These are phyloP conservation scores for Syzygium jambos DNA, from an alignment of 345 rosid genomes.

Conservation along the genomic window DNA sequence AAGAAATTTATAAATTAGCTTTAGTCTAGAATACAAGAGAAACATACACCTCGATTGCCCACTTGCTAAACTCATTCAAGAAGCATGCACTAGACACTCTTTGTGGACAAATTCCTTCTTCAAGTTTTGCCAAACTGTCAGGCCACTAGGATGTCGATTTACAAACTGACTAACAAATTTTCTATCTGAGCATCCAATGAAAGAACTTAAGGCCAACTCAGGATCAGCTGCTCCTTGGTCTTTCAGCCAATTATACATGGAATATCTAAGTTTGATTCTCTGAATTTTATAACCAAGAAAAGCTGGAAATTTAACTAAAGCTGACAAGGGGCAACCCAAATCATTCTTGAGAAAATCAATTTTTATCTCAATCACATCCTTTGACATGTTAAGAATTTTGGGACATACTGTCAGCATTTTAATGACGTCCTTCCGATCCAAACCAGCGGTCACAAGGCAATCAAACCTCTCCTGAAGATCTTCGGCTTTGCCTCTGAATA, in stretches of 20 bases:
- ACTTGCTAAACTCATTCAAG: neutral
- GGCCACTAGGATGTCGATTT: conserved; percentile 48
- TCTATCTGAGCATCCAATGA: conserved; percentile 33
- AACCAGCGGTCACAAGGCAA: conserved; percentile 51
- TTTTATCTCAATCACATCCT: conserved; percentile 40
- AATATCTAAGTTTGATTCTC: conserved; percentile 47
- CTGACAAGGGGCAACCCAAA: conserved; percentile 47
- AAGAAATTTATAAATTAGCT: neutral
- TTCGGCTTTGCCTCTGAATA: conserved; percentile 51
- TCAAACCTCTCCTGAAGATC: conserved; percentile 76
- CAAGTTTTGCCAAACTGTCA: conserved; percentile 45
- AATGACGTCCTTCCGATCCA: conserved; percentile 42
- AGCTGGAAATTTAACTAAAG: conserved; percentile 40
- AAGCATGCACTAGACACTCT: neutral
- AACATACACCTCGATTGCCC: neutral
- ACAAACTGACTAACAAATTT: conserved; percentile 30
- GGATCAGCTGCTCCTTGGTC: conserved; percentile 28
- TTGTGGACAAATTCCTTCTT: conserved; percentile 22
- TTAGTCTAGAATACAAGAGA: neutral
- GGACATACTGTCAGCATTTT: conserved; percentile 53
- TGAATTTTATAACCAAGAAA: conserved; percentile 32
- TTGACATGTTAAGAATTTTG: conserved; percentile 48
- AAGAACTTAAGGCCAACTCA: conserved; percentile 31
- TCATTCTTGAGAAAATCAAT: conserved; percentile 36
- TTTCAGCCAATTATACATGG: conserved; percentile 68